phyloP scores from a whole-genome alignment of 1,139 yeast genomes.

The Saccharomyces hybrid region DNA sequence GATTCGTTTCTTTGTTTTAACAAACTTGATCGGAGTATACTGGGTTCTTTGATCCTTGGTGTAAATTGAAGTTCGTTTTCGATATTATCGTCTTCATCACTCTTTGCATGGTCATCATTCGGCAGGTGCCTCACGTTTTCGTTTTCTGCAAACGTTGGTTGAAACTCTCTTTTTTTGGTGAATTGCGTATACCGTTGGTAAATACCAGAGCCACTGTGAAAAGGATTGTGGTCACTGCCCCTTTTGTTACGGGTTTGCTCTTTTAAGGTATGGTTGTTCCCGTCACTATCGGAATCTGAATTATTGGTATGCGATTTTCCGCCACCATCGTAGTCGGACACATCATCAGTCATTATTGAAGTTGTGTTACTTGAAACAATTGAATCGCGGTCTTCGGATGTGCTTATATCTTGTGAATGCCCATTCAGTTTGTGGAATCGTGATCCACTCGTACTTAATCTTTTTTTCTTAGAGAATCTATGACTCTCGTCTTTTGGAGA shows the following conservation, averaged over 20 bases:
- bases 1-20: neutral
- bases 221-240: neutral
- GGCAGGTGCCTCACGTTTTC: neutral
- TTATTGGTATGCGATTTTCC: slow-evolving; percentile 8
- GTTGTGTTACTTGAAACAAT: slow-evolving; percentile 20
- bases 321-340: neutral
- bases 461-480: neutral
- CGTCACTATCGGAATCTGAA: neutral
- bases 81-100: slow-evolving; percentile 11
- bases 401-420: neutral
- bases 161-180: neutral
- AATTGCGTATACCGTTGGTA: neutral
- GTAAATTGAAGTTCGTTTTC: slow-evolving; percentile 19
- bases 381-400: slow-evolving; percentile 2
- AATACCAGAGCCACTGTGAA: neutral
- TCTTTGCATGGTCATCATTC: neutral
- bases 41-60: slow-evolving; percentile 9
- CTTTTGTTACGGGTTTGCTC: neutral
- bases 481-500: neutral
- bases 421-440: neutral
- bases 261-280: neutral
- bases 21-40: neutral
- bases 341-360: slow-evolving; percentile 12
- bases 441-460: neutral
- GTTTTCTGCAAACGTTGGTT: neutral